Conservation (phyloP, 495 filamentous ascomycete species). For the Aspergillus nidulans region DNA sequence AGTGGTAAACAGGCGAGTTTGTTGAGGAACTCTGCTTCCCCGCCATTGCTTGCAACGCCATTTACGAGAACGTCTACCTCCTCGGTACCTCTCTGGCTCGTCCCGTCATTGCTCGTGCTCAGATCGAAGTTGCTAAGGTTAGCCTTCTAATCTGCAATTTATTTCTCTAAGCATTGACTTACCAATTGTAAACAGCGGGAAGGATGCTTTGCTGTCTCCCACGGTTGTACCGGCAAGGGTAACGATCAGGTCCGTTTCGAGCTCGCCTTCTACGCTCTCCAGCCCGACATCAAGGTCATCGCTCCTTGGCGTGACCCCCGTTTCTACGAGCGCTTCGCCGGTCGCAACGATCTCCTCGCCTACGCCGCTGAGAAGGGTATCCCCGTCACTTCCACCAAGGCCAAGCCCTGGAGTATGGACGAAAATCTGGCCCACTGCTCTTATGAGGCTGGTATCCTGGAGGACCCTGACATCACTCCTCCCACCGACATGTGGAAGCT, state of each 20-base stretch:
- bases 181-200: slow-evolving; percentile 26
- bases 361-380: slow-evolving; percentile 76
- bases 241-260: slow-evolving; percentile 89
- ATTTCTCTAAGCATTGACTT: not conserved
- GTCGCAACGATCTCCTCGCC: slow-evolving; percentile 83
- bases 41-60: slow-evolving; percentile 77
- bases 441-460: slow-evolving; percentile 74
- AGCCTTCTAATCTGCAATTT: not conserved
- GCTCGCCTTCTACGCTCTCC: slow-evolving; percentile 67
- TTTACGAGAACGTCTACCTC: slow-evolving; percentile 80
- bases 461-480: slow-evolving; percentile 52
- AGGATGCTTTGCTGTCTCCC: slow-evolving; percentile 55
- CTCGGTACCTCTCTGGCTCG: slow-evolving; percentile 77
- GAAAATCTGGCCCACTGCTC: slow-evolving; percentile 81
- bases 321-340: slow-evolving; percentile 78
- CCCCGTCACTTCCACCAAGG: slow-evolving; percentile 77
- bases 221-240: slow-evolving; percentile 84
- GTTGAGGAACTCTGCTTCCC: slow-evolving; percentile 84
- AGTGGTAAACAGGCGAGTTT: slow-evolving; percentile 49
- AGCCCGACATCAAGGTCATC: slow-evolving; percentile 78
- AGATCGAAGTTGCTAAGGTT: slow-evolving; percentile 61
- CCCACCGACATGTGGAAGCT: slow-evolving; percentile 81
- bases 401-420: slow-evolving; percentile 68
- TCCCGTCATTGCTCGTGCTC: slow-evolving; percentile 81
- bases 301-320: slow-evolving; percentile 82